phyloP scores from a whole-genome alignment of 73 alveolate genomes.

The Halteria grandinella region DNA sequence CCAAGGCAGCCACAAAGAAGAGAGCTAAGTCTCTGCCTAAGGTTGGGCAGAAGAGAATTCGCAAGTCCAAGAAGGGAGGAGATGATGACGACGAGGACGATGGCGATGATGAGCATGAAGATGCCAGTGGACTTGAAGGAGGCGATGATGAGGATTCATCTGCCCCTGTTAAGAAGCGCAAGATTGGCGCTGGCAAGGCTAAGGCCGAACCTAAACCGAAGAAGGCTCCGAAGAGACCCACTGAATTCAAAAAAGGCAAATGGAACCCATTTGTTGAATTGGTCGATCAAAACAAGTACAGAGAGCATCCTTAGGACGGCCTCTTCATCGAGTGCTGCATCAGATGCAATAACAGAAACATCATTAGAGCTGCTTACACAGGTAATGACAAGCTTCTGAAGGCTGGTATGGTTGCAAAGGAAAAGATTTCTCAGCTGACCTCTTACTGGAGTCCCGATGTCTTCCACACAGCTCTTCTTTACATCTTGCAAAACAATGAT shows the following conservation, averaged over 20 bases:
- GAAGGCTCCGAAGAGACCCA: slow-evolving; percentile 71
- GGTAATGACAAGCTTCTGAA: slow-evolving; percentile 69
- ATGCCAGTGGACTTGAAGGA: slow-evolving; percentile 20
- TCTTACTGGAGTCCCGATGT: slow-evolving; percentile 83
- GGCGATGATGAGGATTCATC: slow-evolving; percentile 55
- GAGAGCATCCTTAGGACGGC: slow-evolving; percentile 34
- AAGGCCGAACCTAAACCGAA: slow-evolving; percentile 1
- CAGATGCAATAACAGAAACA: slow-evolving; percentile 77
- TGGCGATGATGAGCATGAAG: slow-evolving; percentile 58
- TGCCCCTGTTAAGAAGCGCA: slow-evolving; percentile 41
- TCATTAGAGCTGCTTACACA: slow-evolving; percentile 84
- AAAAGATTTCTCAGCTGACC: slow-evolving; percentile 71
- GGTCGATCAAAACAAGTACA: slow-evolving; percentile 55
- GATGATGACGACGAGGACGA: slow-evolving; percentile 66
- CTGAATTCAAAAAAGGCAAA: slow-evolving; percentile 74
- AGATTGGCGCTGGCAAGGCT: slow-evolving; percentile 37
- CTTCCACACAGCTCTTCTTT: slow-evolving; percentile 77
- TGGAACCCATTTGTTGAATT: slow-evolving; percentile 75
- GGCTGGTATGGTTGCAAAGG: slow-evolving; percentile 67
- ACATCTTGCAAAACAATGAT: slow-evolving; percentile 73
- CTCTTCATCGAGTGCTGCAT: slow-evolving; percentile 66
- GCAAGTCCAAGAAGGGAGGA: slow-evolving; percentile 41
- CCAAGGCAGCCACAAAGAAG: too few relatives aligned
- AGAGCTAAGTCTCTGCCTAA: slow-evolving; percentile 1
- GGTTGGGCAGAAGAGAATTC: slow-evolving; percentile 23